Evolutionary conservation across 1,284 basidiomycete genomes (phyloP).

Genomic region (Trichosporon ovoides): DNA sequence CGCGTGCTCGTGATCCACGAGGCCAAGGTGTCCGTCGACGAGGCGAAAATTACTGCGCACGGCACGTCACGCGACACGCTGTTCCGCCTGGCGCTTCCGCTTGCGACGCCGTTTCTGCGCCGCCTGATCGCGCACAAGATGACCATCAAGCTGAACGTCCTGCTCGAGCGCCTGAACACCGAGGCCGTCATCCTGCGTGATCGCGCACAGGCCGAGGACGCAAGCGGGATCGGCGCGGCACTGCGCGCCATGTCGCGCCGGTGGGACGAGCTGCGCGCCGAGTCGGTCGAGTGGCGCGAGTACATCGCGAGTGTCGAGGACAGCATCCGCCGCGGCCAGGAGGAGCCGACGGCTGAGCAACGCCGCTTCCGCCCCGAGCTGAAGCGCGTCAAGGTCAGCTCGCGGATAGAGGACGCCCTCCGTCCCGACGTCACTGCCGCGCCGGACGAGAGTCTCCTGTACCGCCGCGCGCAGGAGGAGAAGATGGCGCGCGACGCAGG

Average conservation of each 20-base stretch:
- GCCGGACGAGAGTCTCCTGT: slow-evolving; percentile 5
- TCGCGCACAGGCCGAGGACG: not conserved
- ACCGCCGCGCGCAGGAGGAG: slow-evolving; percentile 6
- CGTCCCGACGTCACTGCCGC: slow-evolving; percentile 5
- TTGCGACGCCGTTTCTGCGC: slow-evolving; percentile 12
- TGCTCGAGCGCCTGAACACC: not conserved
- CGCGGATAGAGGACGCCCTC: slow-evolving; percentile 11
- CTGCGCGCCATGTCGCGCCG: not conserved
- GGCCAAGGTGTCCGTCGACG: slow-evolving; percentile 12
- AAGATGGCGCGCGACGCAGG: not conserved
- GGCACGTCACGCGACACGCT: slow-evolving; percentile 5
- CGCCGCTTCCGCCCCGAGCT: not conserved
- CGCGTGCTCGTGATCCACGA: slow-evolving; percentile 6
- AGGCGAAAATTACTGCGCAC: not conserved
- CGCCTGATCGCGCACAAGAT: not conserved
- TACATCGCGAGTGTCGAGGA: not conserved
- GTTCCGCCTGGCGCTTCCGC: not conserved
- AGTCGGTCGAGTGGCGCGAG: slow-evolving; percentile 6
- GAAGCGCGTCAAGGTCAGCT: slow-evolving; percentile 5
- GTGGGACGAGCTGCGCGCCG: not conserved
- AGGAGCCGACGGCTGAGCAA: not conserved
- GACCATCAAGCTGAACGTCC: not conserved
- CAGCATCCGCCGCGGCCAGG: not conserved
- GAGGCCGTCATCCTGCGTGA: slow-evolving; percentile 8
- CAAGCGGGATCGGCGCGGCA: not conserved